Base-by-base conservation (phyloP, 2,329 filamentous ascomycete genomes). In the Trichophyton equinum region DNA sequence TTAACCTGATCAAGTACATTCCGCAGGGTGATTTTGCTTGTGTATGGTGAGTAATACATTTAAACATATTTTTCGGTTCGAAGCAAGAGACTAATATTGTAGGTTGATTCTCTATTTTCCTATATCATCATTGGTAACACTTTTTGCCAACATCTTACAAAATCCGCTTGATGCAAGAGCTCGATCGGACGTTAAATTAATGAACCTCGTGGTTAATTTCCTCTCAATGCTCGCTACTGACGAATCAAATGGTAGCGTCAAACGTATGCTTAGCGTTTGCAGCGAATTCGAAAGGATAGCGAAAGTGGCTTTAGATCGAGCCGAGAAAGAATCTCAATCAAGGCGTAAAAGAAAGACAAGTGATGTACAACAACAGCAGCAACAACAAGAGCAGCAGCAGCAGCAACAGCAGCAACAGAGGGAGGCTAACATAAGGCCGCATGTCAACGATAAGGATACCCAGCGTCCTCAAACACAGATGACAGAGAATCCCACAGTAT, bases 201-300 rank as follows among this genome's bases (percentile, higher is more conserved):
- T 99, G 91, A 90, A 86, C 66, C 80, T 92, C 6, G 94, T 99
- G 0, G 91, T 97, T 60, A 91, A 85, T 49, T 99, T 97, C 73
- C 76, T 99, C 38, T 90, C 88, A 2, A 91, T 89, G 74, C 81
- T 99, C 11, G 88, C 88, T n/a, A 83, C 87, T 40, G 92, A 97
- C 68, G 89, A 91, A 65, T 88, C 91, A 61, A 94, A 91, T 62
- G 89, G 91, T 47, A 91, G 89, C 68, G 89, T 97, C 4, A 89
- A 90, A 71, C 88, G 94, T 57, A 97, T 97, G 90, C 82, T 96
- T 18, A 87, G 86, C 25, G 87, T 97, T 0, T 97, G 92, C 73
- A 84, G 89, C n/a, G 94, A 99, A 69, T 99, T 99, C 67, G 91
- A 96, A 72, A 85, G 94, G 62, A 96, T 99, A 65, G 91, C 91